phyloP scores from a whole-genome alignment of 257 asterid genomes.

The Solanum chmielewskii region DNA sequence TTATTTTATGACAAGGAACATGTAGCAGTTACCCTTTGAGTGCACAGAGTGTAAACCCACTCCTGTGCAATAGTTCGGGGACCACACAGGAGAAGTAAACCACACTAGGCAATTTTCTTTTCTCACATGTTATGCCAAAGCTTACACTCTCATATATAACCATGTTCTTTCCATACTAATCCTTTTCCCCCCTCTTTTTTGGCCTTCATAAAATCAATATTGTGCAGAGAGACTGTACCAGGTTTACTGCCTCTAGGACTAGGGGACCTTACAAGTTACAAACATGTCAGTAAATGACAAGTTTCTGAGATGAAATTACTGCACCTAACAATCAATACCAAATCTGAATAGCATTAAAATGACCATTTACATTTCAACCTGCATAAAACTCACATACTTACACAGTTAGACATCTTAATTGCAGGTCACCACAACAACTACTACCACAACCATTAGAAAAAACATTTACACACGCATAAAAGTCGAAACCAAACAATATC shows the following conservation, averaged over 20 bases:
- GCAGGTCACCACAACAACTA: neutral
- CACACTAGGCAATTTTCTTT: neutral
- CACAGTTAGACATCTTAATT: neutral
- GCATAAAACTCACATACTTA: neutral
- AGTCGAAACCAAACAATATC: neutral
- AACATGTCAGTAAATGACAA: neutral
- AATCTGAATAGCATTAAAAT: neutral
- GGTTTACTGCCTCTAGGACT: neutral
- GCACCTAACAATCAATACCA: neutral
- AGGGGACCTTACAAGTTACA: neutral
- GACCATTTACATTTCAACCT: neutral
- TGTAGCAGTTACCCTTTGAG: neutral
- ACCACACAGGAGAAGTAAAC: neutral
- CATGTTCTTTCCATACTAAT: neutral
- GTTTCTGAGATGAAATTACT: neutral
- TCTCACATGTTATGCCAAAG: neutral
- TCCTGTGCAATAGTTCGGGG: neutral
- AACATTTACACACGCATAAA: neutral
- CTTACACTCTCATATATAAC: neutral
- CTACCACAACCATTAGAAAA: neutral
- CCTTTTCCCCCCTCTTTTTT: neutral
- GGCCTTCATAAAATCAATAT: neutral
- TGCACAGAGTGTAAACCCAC: neutral
- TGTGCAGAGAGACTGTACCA: neutral
- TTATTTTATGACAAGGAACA: neutral